A percentile compares a stretch with the other conserved stretches of the same genome.
Conservation (phyloP, 2,329 filamentous ascomycete species). For the Colletotrichum echinochloae region DNA sequence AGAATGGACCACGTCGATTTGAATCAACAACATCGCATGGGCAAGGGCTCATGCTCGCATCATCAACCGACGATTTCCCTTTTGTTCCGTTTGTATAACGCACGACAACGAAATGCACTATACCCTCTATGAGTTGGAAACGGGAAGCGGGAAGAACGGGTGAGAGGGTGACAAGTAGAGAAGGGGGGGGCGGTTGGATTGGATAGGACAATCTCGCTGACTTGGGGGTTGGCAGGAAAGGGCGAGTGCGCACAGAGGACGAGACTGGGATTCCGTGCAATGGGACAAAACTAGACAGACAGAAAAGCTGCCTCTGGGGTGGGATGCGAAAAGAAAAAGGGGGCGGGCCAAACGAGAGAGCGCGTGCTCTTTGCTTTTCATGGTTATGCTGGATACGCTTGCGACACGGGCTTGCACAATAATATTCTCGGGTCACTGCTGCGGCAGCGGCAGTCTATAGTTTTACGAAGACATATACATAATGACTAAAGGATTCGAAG, state of each 20-base stretch:
- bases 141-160: neutral
- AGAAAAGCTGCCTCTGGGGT: slow-evolving; percentile 15
- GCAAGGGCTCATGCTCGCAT: slow-evolving; percentile 17
- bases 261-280: neutral
- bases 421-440: slow-evolving; percentile 21
- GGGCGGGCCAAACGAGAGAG: neutral
- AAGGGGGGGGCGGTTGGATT: too few species aligned
- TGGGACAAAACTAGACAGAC: slow-evolving; percentile 37
- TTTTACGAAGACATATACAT: slow-evolving; percentile 29
- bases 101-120: slow-evolving; percentile 38
- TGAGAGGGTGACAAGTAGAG: neutral
- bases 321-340: neutral
- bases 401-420: slow-evolving; percentile 26
- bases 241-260: neutral
- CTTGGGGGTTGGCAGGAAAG: slow-evolving; percentile 10
- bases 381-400: slow-evolving; percentile 28
- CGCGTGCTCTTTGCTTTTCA: slow-evolving; percentile 25
- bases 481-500: slow-evolving; percentile 30
- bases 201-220: slow-evolving; percentile 3
- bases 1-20: slow-evolving; percentile 18
- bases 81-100: slow-evolving; percentile 40
- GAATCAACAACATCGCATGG: slow-evolving; percentile 16
- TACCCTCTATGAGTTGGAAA: slow-evolving; percentile 39
- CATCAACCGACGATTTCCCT: slow-evolving; percentile 30
- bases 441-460: slow-evolving; percentile 25